phyloP scores from a whole-genome alignment of 1,284 basidiomycete species.

The Stereum hirsutum region DNA sequence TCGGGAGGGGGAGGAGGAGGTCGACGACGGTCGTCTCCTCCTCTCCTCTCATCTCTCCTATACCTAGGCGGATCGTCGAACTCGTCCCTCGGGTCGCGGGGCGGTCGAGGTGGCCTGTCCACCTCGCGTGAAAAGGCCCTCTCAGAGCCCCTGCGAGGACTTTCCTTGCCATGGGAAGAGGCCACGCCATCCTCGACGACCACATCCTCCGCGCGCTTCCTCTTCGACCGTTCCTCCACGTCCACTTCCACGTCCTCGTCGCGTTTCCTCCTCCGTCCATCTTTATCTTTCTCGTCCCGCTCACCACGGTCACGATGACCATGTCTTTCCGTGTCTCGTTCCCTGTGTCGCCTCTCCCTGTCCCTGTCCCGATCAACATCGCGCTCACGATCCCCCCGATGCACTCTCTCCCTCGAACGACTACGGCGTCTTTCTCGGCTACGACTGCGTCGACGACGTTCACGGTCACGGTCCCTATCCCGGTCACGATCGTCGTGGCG shows the following conservation, averaged over 20 bases:
- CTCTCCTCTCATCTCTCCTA: conserved; percentile 26
- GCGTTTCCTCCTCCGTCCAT: conserved; percentile 47
- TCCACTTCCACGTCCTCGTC: conserved; percentile 40
- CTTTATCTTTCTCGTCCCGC: conserved; percentile 33
- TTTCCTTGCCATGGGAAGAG: conserved; percentile 35
- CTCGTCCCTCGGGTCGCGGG: conserved; percentile 50
- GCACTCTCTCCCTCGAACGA: conserved; percentile 23
- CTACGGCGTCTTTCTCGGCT: conserved; percentile 45
- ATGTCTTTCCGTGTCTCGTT: conserved; percentile 28
- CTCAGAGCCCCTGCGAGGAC: conserved; percentile 41
- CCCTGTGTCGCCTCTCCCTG: conserved; percentile 21
- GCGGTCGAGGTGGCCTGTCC: conserved; percentile 31
- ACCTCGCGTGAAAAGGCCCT: conserved; percentile 43
- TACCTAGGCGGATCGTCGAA: conserved; percentile 40
- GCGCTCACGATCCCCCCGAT: conserved; percentile 34
- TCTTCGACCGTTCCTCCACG: conserved; percentile 44
- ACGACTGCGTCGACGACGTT: conserved; percentile 33
- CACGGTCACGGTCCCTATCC: conserved; percentile 42
- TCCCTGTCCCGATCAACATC: conserved; percentile 29
- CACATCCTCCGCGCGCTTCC: conserved; percentile 43
- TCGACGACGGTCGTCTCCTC: conserved; percentile 13
- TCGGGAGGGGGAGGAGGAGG: neutral
- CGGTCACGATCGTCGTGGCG: conserved; percentile 30
- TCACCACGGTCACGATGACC: conserved; percentile 36
- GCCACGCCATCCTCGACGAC: conserved; percentile 23